phyloP scores from a whole-genome alignment of 345 rosid genomes.

The Iberis pinnata region DNA sequence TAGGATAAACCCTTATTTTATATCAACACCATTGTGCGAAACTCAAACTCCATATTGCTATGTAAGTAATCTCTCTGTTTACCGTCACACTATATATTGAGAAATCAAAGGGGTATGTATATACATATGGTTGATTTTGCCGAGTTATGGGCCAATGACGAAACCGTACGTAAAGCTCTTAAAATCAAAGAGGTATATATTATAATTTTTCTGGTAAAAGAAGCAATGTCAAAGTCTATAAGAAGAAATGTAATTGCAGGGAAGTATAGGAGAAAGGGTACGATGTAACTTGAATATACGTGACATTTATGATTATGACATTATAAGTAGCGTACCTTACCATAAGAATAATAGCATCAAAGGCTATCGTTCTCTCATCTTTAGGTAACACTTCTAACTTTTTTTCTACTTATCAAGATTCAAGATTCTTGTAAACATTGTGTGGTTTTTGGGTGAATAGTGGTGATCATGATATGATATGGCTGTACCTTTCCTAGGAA shows the following conservation, averaged over 20 bases:
- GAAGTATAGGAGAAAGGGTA: not conserved
- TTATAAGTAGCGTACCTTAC: not conserved
- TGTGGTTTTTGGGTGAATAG: slow-evolving; percentile 33
- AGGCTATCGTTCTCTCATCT: not conserved
- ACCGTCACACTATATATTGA: no score
- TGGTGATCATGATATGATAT: slow-evolving; percentile 59
- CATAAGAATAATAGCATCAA: not conserved
- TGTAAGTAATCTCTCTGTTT: no score
- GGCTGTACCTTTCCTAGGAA: slow-evolving; percentile 37
- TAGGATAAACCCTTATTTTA: no score
- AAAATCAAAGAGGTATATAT: no score
- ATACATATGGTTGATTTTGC: no score
- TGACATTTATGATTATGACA: not conserved
- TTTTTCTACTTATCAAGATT: no score
- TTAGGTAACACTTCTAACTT: no score
- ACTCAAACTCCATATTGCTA: no score
- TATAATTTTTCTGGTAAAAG: not conserved
- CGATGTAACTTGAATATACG: not conserved
- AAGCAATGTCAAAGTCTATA: not conserved
- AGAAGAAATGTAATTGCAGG: not conserved
- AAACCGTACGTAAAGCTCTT: no score
- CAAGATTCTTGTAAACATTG: not conserved
- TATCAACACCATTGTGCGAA: no score
- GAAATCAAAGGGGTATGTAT: no score
- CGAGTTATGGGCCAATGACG: no score